Evolutionary conservation across 192 early-diverging fungal species (phyloP).

Genomic region (Coemansia sp.): DNA sequence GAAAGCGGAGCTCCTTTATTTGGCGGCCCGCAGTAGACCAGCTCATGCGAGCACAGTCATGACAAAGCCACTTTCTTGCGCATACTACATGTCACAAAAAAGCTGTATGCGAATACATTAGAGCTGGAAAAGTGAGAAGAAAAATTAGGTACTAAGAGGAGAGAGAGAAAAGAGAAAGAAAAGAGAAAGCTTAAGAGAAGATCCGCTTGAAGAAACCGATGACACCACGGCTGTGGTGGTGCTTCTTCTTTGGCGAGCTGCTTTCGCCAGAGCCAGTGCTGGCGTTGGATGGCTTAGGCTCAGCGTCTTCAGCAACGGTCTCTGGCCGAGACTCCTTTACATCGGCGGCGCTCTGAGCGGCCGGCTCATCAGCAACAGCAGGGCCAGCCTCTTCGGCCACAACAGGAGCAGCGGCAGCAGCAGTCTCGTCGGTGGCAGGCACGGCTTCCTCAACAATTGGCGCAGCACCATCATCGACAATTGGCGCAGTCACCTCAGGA

Average conservation of each 20-base stretch:
- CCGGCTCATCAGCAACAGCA: background rate
- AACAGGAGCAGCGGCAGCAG: background rate
- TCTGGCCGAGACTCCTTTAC: slow-evolving; percentile 11
- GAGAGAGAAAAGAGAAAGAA: background rate
- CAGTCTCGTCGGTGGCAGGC: background rate
- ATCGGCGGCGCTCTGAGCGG: background rate
- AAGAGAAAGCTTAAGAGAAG: slow-evolving; percentile 23
- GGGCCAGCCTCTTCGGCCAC: slow-evolving; percentile 6
- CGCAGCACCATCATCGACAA: background rate
- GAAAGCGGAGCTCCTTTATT: background rate
- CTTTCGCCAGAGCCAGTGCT: slow-evolving; percentile 12
- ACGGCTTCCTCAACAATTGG: slow-evolving; percentile 8
- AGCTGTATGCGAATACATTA: background rate
- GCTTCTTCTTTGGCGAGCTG: slow-evolving; percentile 42
- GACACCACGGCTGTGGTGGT: slow-evolving; percentile 37
- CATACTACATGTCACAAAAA: background rate
- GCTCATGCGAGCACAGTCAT: background rate
- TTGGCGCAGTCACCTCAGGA: slow-evolving; percentile 1
- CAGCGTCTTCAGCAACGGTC: slow-evolving; percentile 5
- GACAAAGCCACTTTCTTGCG: too few species aligned
- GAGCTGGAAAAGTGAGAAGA: background rate
- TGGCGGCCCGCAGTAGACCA: background rate
- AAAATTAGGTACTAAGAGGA: background rate
- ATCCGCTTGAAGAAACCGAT: slow-evolving; percentile 51
- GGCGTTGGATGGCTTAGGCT: slow-evolving; percentile 18